A percentile compares a stretch with the other conserved stretches of the same genome.
These are phyloP conservation scores for Apiotrichum porosum DNA, from an alignment of 1,284 basidiomycete species.

Conservation along the genomic window DNA sequence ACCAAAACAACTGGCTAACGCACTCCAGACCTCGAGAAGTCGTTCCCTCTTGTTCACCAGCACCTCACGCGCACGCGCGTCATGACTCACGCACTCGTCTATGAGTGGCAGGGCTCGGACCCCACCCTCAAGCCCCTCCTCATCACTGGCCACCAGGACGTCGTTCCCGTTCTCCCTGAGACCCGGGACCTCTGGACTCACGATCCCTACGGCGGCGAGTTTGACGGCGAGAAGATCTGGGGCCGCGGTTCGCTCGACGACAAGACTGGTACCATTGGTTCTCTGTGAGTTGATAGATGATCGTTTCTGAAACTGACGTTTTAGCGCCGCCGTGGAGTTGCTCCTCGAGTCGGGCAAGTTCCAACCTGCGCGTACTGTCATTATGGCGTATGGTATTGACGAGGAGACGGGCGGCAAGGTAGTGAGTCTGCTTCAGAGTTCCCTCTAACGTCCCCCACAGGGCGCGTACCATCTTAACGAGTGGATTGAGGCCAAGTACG, in stretches of 20 bases:
- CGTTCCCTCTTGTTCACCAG: slow-evolving; percentile 51
- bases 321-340: slow-evolving; percentile 56
- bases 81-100: slow-evolving; percentile 63
- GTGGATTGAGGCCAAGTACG: slow-evolving; percentile 57
- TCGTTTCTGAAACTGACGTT: slow-evolving; percentile 38
- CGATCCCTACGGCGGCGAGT: slow-evolving; percentile 62
- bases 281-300: slow-evolving; percentile 46
- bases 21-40: slow-evolving; percentile 37
- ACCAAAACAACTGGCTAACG: too few species aligned
- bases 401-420: slow-evolving; percentile 59
- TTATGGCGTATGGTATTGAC: slow-evolving; percentile 66
- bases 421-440: too few species aligned
- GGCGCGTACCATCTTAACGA: slow-evolving; percentile 56
- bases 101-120: slow-evolving; percentile 60
- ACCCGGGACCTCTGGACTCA: slow-evolving; percentile 58
- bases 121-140: slow-evolving; percentile 59
- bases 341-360: slow-evolving; percentile 54
- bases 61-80: slow-evolving; percentile 57
- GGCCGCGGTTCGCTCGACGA: slow-evolving; percentile 61
- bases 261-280: slow-evolving; percentile 59
- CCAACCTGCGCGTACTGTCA: slow-evolving; percentile 55
- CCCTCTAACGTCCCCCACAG: too few species aligned
- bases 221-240: slow-evolving; percentile 59
- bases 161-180: slow-evolving; percentile 57
- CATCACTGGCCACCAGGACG: slow-evolving; percentile 64